Evolutionary conservation across 768 basidiomycete genomes (phyloP), one percentile per base, ranked within the genome.

Genomic region (Suillus paluster): DNA sequence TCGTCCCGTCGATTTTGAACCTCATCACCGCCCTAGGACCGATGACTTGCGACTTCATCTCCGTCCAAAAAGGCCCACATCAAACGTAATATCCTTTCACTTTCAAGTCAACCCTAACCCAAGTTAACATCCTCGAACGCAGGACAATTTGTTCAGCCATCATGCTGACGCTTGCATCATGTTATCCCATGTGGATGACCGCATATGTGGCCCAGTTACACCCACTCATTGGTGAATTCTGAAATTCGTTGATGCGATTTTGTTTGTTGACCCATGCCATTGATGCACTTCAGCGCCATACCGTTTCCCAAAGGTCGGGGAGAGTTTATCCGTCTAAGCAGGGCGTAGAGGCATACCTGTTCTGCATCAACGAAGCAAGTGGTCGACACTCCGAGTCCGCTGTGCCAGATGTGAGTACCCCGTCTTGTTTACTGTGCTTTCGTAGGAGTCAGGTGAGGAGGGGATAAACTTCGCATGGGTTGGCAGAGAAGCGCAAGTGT

Each of bases 131-230:
- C 23, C 33, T 54, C 46, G 23, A 45, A 53, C 49, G 23, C 75
- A 99, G 96, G 61, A 84, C 95, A 57, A 84, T 95, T 65, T 90
- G 96, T 67, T 91, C 94, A 2, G 84, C 84, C 64, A 71, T 94
- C 53, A 81, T 94, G 79, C 84, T 99, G 64, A 84, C 92, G 3
- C 76, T 98, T 19, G 80, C 86, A 4, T 90, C 85, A 59, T 96
- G 93, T 77, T 99, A 95, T 79, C 85, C 98, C 68, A 89, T 98
- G 88, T 99, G 96, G 96, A 90, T 90, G 79, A 86, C 96, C 71
- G 95, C 96, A n/a, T 99, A 97, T 77, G 83, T 97, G 73, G 95
- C 95, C 1, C 96, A 99, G 72, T 75, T 97, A 56, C 88, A 98
- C 71, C 96, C 96, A 39, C 83, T 99, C 56, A 88, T 97, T 71